phyloP scores from a whole-genome alignment of 306 rosid genomes.

The Arachis hypogaea region DNA sequence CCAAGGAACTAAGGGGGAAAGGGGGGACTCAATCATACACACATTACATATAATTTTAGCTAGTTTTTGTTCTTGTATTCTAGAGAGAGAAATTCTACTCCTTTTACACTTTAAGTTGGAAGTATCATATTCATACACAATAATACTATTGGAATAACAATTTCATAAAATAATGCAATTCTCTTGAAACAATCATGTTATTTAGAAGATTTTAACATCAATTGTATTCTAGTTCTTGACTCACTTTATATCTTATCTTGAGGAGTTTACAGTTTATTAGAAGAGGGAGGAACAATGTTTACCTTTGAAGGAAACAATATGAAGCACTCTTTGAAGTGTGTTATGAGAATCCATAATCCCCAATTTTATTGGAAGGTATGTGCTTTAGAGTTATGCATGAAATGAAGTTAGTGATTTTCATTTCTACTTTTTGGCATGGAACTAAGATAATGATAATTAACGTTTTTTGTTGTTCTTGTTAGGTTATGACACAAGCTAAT shows the following conservation, averaged over 20 bases:
- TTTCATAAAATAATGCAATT: too few relatives aligned
- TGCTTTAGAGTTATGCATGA: slow-evolving; percentile 14
- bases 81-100: too few relatives aligned
- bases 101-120: too few relatives aligned
- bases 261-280: slow-evolving; percentile 58
- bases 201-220: too few relatives aligned
- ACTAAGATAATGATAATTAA: not conserved
- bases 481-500: slow-evolving; percentile 75
- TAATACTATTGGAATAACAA: too few relatives aligned
- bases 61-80: too few relatives aligned
- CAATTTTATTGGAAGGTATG: slow-evolving; percentile 95
- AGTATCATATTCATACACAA: too few relatives aligned
- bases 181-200: too few relatives aligned
- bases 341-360: slow-evolving; percentile 65
- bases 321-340: slow-evolving; percentile 50
- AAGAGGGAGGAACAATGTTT: slow-evolving; percentile 91
- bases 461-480: slow-evolving; percentile 8
- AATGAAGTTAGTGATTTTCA: not conserved
- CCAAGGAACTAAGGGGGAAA: too few relatives aligned
- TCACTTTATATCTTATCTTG: slow-evolving; percentile 23
- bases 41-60: too few relatives aligned
- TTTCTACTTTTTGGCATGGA: not conserved
- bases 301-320: slow-evolving; percentile 68
- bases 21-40: too few relatives aligned
- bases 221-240: too few relatives aligned